Evolutionary conservation across 2,329 filamentous ascomycete species (phyloP), one percentile per base, ranked within the genome.

Genomic region (Colletotrichum magnum): DNA sequence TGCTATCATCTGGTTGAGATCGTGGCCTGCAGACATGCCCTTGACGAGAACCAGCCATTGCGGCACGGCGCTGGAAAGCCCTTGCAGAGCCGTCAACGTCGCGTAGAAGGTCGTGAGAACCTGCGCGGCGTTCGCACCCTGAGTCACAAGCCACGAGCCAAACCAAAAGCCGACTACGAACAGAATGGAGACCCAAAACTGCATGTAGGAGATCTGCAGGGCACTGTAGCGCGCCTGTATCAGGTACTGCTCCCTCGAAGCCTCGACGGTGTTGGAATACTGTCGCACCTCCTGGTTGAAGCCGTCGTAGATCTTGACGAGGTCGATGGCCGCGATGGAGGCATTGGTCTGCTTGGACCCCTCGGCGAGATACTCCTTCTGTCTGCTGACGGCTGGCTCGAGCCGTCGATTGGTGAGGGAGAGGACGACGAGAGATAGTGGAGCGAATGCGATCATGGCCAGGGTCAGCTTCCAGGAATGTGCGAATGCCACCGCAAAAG

Each of bases 101-200:
- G 93, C 89, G 83, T 96, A 97, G 73, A 98, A 98, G 0, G 94
- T 93, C 0, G 93, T 96, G 52, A 98, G 79, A 3, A 97, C 88
- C 64, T 91, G 84, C 0, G 91, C 93, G 0, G 93, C 82, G 12
- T 83, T 85, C 13, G 89, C 81, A 1, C 89, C 89, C 1, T 86
- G 80, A 10, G 85, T 83, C 10, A 96, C 90, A 2, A 97, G 85
- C 1, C 88, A 83, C 32, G 92, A 88, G 0, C 94, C 95, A 74
- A 95, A 97, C 89, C 93, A 97, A 75, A 98, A 98, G 0, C 94
- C 95, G 66, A 94, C 88, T 0, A 97, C 91, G 73, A 98, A 98
- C 77, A 98, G 90, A 2, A 85, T 86, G 4, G 94, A 87, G 36
- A 92, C 90, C 82, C 94, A 90, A 73, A 97, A 88, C 54, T 92